phyloP scores from a whole-genome alignment of 345 rosid species.

The Populus pruinosa region DNA sequence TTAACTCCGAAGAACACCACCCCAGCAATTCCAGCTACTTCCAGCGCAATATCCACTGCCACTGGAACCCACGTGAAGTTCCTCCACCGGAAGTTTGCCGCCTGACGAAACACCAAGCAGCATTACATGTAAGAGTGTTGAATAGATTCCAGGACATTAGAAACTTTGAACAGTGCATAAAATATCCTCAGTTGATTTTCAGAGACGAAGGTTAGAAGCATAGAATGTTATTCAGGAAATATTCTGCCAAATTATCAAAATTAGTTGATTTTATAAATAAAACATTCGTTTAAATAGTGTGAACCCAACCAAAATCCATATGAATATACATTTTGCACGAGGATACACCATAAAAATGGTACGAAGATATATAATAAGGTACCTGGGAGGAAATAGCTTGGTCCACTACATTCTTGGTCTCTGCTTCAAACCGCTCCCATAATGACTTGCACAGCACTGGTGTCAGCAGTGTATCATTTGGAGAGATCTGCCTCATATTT shows the following conservation, averaged over 20 bases:
- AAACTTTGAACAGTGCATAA: too few species aligned
- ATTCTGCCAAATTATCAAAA: neutral
- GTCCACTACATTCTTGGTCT: conserved; percentile 25
- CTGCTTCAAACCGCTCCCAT: conserved; percentile 28
- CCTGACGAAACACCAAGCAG: too few species aligned
- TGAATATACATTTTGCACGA: neutral
- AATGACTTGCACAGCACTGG: conserved; percentile 28
- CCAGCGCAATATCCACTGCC: too few species aligned
- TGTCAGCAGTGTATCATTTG: conserved; percentile 31
- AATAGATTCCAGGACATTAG: too few species aligned
- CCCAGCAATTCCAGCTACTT: too few species aligned
- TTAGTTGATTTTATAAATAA: neutral
- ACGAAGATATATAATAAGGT: neutral
- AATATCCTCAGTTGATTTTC: too few species aligned
- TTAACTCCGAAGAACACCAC: too few species aligned
- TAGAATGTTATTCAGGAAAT: neutral
- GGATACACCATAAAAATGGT: neutral
- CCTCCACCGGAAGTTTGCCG: too few species aligned
- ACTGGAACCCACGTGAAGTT: too few species aligned
- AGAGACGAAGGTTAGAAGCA: too few species aligned
- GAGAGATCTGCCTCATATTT: conserved; percentile 41
- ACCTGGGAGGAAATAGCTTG: conserved; percentile 80
- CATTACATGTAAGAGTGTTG: too few species aligned
- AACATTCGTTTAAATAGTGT: neutral
- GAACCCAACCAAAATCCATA: neutral